A percentile compares a stretch with the other conserved stretches of the same genome.
Conservation (phyloP, 2,329 filamentous ascomycete genomes). For the Emergomyces africanus region DNA sequence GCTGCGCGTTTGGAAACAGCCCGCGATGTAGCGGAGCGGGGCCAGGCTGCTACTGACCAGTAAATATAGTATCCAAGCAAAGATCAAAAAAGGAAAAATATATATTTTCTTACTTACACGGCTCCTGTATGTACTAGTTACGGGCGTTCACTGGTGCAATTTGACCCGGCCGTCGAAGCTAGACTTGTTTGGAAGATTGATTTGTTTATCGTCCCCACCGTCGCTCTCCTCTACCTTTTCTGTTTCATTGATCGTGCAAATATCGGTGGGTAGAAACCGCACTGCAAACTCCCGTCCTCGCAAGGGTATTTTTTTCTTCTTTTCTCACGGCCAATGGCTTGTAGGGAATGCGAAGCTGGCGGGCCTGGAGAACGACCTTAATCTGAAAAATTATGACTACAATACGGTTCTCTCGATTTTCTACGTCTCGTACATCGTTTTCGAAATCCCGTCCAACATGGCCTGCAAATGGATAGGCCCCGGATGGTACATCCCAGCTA, state of each 20-base stretch:
- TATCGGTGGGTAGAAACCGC: conserved; percentile 47
- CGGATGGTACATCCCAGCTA: conserved; percentile 55
- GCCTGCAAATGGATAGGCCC: conserved; percentile 59
- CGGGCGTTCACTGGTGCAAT: conserved; percentile 38
- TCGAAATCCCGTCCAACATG: conserved; percentile 57
- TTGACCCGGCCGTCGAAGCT: conserved; percentile 46
- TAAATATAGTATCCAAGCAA: no score
- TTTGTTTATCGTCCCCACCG: conserved; percentile 51
- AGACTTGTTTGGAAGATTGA: conserved; percentile 53
- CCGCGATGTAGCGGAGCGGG: conserved; percentile 31
- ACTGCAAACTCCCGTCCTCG: neutral
- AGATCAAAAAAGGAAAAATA: no score
- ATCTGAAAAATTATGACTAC: conserved; percentile 51
- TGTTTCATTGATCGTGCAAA: conserved; percentile 67
- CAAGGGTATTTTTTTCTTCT: neutral
- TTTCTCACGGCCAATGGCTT: neutral
- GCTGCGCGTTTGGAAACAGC: conserved; percentile 5
- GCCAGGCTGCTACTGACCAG: conserved; percentile 38
- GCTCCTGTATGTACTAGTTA: conserved; percentile 25
- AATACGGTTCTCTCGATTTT: conserved; percentile 56
- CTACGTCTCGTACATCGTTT: conserved; percentile 61
- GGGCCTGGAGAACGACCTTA: conserved; percentile 50
- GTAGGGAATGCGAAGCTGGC: conserved; percentile 56
- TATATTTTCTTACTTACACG: neutral
- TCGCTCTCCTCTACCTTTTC: conserved; percentile 55